Evolutionary conservation across 768 basidiomycete genomes (phyloP), one percentile per base, ranked within the genome.

Genomic region (Phanerochaete sordida): DNA sequence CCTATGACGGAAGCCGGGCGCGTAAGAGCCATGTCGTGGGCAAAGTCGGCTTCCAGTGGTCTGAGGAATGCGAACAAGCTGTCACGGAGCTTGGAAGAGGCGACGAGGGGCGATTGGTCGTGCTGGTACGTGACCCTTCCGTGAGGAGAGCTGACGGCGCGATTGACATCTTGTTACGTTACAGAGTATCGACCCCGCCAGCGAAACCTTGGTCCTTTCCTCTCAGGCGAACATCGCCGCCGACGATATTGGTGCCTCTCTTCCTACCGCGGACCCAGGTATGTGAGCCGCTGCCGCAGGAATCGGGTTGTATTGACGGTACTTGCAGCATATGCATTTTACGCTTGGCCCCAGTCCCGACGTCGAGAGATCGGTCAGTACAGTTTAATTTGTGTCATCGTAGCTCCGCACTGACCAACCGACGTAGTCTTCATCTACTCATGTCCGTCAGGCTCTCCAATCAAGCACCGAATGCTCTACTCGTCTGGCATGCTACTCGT

Each of bases 391-490:
- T 44, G 37, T 45, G 43, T 13, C 31, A 39, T 26, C 23, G 35
- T 27, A 31, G 54, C 35, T 2, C 44, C 31, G 21, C 8, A 33
- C 44, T 33, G 23, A 54, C 51, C 55, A 1, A 2, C 26, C 13
- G 26, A 30, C n/a, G 7, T 62, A 93, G 90, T 91, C 52, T 95
- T 94, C 73, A 90, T 97, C 58, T 98, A 98, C 73, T 90, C 90
- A 21, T 98, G 95, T 71, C 95, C 95, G 0, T 81, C 86, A 2
- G 68, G 73, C 15, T 92, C 90, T 6, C 90, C 91, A 1, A 81
- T 97, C 74, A 93, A 92, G 68, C 79, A 87, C 62, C 83, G 94
- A 46, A 95, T 98, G 91, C 70, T 97, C 35, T 96, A 95, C 74
- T 92, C 93, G 0, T 86, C 88, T 1, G 86, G 85, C 9, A 83